Base-by-base conservation (phyloP, 768 basidiomycete genomes). In the Boletus speciosus region DNA sequence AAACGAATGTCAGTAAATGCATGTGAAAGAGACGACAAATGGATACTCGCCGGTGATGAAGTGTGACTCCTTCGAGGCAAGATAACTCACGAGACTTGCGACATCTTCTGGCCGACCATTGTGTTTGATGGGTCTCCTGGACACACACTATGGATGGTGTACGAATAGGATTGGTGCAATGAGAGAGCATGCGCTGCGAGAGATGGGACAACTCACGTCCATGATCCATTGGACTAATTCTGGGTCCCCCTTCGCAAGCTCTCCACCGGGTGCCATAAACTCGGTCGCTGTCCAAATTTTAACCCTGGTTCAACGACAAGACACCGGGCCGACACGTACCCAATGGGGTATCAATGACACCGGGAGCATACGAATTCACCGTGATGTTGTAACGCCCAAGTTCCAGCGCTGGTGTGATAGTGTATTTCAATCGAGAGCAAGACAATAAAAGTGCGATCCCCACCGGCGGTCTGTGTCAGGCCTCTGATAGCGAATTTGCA, bases 401-500 rank as follows among this genome's bases (percentile, higher is more conserved):
- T 56, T 77, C 75, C 10, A 61, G 19, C 25, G 65, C 59, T 60
- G 21, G 37, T 27, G 6, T 9, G 9, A 21, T 41, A 8, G 15
- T 21, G 21, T 14, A 14, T 15, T 16, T 51, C 19, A 49, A 19
- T 52, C 3, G 21, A 37, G 21, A 5, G 9, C 9, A 31, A 10
- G n/a, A 25, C 5, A 7, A 12, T 1, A 19, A 29, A 40, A 29
- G 7, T 1, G 15, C 3, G 10, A 38, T 38, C 40, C 52, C 42
- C 60, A 76, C 78, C 73, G 1, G 70, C 65, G 3, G 61, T 61
- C 50, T 78, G 78, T 7, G 75, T 78, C 19, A 79, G 49, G 1
- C 72, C 73, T 31, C 75, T 71, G 31, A 79, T 50, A 9, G 73
- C 74, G 34, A 73, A 78, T 42, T 79, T 79, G 9, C 73, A 54